Conservation (phyloP, 352 stramenopile species). For the Phytophthora melonis region DNA sequence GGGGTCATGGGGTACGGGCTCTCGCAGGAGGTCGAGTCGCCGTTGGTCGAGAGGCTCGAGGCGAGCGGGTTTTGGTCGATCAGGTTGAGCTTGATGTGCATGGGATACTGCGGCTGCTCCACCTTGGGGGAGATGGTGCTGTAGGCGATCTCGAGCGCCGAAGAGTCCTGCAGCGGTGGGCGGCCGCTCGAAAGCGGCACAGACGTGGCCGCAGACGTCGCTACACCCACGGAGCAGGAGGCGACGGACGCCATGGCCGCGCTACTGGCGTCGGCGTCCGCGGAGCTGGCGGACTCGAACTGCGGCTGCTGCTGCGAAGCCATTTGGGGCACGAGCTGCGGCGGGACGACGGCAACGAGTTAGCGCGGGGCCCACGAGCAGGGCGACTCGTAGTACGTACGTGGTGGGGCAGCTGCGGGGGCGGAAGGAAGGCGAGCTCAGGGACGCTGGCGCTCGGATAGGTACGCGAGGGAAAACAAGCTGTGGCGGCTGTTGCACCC, state of each 20-base stretch:
- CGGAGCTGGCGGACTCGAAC: constrained; percentile 10
- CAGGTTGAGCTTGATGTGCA: constrained; percentile 89
- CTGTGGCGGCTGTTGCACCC: constrained; percentile 2
- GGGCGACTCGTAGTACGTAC: constrained; percentile 3
- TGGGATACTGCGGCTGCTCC: constrained; percentile 56
- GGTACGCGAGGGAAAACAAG: constrained; percentile 28
- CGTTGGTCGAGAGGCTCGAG: constrained; percentile 57
- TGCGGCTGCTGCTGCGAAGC: constrained; percentile 33
- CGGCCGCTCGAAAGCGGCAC: constrained; percentile 20
- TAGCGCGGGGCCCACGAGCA: background rate
- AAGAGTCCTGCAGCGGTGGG: constrained; percentile 39
- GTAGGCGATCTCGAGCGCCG: constrained; percentile 80
- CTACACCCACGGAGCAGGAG: constrained; percentile 5
- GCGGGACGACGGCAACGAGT: constrained; percentile 5
- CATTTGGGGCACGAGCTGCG: constrained; percentile 25
- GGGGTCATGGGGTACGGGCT: constrained; percentile 73
- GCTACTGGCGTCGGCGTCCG: background rate
- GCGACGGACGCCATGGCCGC: constrained; percentile 13
- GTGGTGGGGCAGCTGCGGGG: constrained; percentile 32
- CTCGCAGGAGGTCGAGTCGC: constrained; percentile 72
- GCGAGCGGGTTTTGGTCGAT: constrained; percentile 76
- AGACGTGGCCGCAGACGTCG: constrained; percentile 9
- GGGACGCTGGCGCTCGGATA: constrained; percentile 11
- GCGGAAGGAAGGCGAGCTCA: constrained; percentile 24
- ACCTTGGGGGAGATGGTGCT: constrained; percentile 84